Conservation (phyloP, 768 basidiomycete genomes). For the Pleurotus djamor region DNA sequence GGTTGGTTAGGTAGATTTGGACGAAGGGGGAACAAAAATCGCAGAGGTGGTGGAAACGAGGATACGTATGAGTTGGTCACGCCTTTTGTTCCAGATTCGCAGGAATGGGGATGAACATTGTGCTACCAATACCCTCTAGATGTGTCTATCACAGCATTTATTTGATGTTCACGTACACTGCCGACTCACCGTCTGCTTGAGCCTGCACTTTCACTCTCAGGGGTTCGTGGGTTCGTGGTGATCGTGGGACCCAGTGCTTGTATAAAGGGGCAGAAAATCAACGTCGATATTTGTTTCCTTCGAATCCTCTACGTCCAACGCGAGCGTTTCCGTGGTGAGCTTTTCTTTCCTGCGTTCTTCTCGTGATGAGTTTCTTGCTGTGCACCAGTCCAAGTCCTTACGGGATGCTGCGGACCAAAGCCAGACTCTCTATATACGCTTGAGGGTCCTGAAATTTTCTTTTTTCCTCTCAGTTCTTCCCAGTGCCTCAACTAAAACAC, state of each 20-base stretch:
- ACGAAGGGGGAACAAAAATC: conserved; percentile 40
- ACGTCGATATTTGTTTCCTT: conserved; percentile 19
- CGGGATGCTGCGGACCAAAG: conserved; percentile 40
- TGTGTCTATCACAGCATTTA: too few relatives aligned
- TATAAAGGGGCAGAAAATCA: too few relatives aligned
- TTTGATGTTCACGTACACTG: too few relatives aligned
- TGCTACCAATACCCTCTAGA: background rate
- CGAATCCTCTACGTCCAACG: conserved; percentile 11
- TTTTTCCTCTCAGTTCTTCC: background rate
- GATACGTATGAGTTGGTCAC: conserved; percentile 83
- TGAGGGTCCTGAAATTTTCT: conserved; percentile 43
- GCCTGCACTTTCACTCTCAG: too few relatives aligned
- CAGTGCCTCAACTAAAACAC: background rate
- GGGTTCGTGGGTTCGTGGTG: too few relatives aligned
- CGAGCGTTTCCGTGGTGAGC: conserved; percentile 40
- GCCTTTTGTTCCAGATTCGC: conserved; percentile 65
- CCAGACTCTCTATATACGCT: conserved; percentile 51
- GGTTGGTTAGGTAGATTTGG: conserved; percentile 64
- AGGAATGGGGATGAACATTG: conserved; percentile 54
- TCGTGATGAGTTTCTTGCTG: conserved; percentile 47
- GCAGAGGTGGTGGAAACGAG: conserved; percentile 59
- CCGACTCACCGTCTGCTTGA: too few relatives aligned
- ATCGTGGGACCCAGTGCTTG: too few relatives aligned
- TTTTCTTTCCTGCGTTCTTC: conserved; percentile 22
- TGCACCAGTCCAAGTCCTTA: conserved; percentile 57